Percentiles rank a stretch among this genome's conserved stretches.
Conservation (phyloP, 805 yeast species). For the Nakazawaea wickerhamii region DNA sequence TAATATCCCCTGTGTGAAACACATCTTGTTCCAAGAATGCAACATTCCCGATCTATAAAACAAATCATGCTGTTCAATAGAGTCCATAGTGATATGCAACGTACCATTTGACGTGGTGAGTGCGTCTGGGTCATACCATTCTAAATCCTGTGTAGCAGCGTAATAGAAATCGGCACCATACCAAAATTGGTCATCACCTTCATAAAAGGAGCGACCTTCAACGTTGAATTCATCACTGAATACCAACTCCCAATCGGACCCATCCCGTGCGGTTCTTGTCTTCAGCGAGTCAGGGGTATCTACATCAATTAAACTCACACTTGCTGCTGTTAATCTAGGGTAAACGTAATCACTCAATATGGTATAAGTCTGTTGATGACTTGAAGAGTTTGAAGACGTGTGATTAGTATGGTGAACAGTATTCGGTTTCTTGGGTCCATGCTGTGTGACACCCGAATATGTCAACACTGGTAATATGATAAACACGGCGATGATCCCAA, state of each 20-base stretch:
- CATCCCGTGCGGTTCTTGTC: conserved; percentile 31
- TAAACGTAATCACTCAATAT: conserved; percentile 43
- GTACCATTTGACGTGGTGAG: conserved; percentile 37
- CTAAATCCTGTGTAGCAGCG: conserved; percentile 43
- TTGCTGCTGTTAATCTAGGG: conserved; percentile 46
- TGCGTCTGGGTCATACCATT: conserved; percentile 50
- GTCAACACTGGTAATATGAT: conserved; percentile 71
- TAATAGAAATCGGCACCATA: conserved; percentile 39
- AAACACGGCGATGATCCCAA: conserved; percentile 56
- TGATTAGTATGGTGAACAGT: not conserved
- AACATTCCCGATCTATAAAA: conserved; percentile 44
- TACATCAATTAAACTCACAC: conserved; percentile 52
- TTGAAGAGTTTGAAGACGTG: not conserved
- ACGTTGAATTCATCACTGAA: conserved; percentile 46
- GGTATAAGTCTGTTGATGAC: conserved; percentile 25
- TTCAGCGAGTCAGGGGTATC: conserved; percentile 49
- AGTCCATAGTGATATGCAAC: conserved; percentile 34
- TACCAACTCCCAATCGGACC: conserved; percentile 35
- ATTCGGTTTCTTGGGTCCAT: conserved; percentile 12
- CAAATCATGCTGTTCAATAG: conserved; percentile 35
- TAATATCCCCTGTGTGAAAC: conserved; percentile 39
- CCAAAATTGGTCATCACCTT: conserved; percentile 44
- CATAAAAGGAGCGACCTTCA: conserved; percentile 43
- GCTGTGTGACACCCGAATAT: conserved; percentile 51
- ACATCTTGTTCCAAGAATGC: conserved; percentile 43